phyloP scores from a whole-genome alignment of 495 filamentous ascomycete genomes.

The Penicillium goetzii region DNA sequence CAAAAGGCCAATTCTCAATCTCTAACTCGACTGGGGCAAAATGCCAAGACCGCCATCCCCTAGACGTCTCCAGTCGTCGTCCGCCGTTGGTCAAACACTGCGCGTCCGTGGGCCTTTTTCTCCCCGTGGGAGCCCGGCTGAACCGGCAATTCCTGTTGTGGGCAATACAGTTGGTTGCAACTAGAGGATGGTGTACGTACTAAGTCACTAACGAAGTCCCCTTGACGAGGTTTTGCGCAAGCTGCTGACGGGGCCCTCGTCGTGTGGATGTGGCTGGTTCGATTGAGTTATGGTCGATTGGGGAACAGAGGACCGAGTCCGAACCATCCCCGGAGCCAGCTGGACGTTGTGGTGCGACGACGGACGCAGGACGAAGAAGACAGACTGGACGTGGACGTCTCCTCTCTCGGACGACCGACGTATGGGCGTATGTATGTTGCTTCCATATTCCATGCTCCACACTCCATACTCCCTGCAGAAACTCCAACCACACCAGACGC shows the following conservation, averaged over 20 bases:
- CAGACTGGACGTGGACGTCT: neutral
- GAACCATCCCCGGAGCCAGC: neutral
- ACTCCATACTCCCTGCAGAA: neutral
- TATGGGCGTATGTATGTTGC: neutral
- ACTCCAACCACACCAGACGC: neutral
- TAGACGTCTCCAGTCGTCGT: slow-evolving; percentile 11
- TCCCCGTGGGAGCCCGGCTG: slow-evolving; percentile 4
- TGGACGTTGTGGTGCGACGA: neutral
- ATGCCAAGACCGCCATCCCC: slow-evolving; percentile 18
- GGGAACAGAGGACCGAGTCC: slow-evolving; percentile 18
- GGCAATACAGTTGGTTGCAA: neutral
- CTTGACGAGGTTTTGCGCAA: slow-evolving; percentile 5
- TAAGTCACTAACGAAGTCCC: neutral
- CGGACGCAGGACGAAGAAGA: neutral
- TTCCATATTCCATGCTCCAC: neutral
- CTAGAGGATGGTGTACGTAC: neutral
- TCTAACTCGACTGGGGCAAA: slow-evolving; percentile 8
- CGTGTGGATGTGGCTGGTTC: slow-evolving; percentile 8
- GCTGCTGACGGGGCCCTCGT: slow-evolving; percentile 5
- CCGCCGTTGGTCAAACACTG: slow-evolving; percentile 10
- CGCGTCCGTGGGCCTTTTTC: neutral
- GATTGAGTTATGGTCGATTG: neutral
- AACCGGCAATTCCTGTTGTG: slow-evolving; percentile 4
- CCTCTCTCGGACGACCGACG: neutral
- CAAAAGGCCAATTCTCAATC: no score